phyloP scores from a whole-genome alignment of 371 early-diverging fungal genomes.

The Actinomortierella wolfii region DNA sequence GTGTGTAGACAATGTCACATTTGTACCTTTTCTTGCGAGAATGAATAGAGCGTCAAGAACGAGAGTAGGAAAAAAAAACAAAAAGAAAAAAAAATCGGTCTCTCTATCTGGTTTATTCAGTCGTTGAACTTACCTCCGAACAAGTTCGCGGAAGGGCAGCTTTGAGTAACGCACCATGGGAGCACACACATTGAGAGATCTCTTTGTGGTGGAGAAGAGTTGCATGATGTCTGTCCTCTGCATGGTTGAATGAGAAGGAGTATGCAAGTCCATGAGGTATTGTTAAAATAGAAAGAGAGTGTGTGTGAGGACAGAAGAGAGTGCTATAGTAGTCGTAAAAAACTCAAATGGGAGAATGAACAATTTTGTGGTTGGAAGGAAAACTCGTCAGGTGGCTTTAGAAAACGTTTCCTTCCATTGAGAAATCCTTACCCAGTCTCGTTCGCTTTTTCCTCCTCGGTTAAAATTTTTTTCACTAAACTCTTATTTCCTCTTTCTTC shows the following conservation, averaged over 20 bases:
- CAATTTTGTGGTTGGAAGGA: not conserved
- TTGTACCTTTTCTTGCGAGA: slow-evolving; percentile 67
- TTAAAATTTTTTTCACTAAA: not conserved
- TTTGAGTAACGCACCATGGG: slow-evolving; percentile 99
- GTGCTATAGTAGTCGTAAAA: not conserved
- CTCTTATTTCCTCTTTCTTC: not conserved
- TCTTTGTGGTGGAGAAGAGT: slow-evolving; percentile 46
- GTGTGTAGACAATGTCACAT: slow-evolving; percentile 94
- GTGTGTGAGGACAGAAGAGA: not conserved
- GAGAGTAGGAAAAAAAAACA: slow-evolving; percentile 6
- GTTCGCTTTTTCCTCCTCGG: no score
- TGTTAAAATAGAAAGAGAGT: slow-evolving; percentile 1
- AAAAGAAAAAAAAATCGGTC: not conserved
- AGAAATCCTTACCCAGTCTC: not conserved
- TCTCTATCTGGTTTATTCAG: no score
- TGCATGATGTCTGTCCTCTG: slow-evolving; percentile 40
- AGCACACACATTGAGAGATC: slow-evolving; percentile 81
- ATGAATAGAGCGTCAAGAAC: not conserved
- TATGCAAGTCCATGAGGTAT: not conserved
- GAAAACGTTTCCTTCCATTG: not conserved
- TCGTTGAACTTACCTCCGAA: slow-evolving; percentile 64
- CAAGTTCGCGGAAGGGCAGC: slow-evolving; percentile 89
- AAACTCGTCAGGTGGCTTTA: not conserved
- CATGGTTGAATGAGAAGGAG: not conserved
- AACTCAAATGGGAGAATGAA: not conserved